These are phyloP conservation scores for Neurospora hispaniola DNA, from an alignment of 495 filamentous ascomycete genomes.

Conservation along the genomic window DNA sequence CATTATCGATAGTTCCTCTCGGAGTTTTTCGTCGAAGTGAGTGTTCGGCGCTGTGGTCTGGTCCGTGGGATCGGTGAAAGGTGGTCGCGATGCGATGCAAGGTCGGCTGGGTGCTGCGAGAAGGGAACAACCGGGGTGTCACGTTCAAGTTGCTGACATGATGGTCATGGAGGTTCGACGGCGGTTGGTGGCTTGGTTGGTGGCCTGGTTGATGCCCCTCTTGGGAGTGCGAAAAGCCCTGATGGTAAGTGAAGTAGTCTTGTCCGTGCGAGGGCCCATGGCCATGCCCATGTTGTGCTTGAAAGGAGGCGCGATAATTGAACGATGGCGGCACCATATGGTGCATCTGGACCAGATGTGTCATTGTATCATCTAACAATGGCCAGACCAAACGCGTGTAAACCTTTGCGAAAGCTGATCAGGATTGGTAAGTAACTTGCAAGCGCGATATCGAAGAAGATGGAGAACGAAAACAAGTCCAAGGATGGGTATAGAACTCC, in stretches of 20 bases:
- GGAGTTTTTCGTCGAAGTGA: conserved; percentile 88
- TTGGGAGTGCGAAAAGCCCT: conserved; percentile 8
- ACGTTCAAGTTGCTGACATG: conserved; percentile 9
- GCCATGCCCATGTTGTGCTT: conserved; percentile 2
- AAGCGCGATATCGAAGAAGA: not conserved
- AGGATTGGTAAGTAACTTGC: not conserved
- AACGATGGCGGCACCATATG: conserved; percentile 36
- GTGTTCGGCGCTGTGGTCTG: conserved; percentile 49
- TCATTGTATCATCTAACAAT: not conserved
- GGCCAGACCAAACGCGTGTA: not conserved
- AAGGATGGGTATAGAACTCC: not conserved
- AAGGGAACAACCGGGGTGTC: conserved; percentile 27
- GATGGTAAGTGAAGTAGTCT: conserved; percentile 21
- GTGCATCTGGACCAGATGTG: conserved; percentile 36
- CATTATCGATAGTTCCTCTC: conserved; percentile 82
- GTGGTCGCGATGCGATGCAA: conserved; percentile 22
- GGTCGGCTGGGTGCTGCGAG: conserved; percentile 27
- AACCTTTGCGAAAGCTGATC: not conserved
- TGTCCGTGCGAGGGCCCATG: conserved; percentile 11
- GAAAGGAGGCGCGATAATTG: conserved; percentile 23
- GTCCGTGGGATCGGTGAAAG: conserved; percentile 25
- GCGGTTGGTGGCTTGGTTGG: conserved; percentile 2
- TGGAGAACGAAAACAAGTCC: not conserved
- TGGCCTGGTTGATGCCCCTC: conserved; percentile 3
- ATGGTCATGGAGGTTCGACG: conserved; percentile 10